Percentiles rank a stretch among this genome's conserved stretches.
Evolutionary conservation across 352 stramenopile genomes (phyloP).

Genomic region (Phytophthora melonis): DNA sequence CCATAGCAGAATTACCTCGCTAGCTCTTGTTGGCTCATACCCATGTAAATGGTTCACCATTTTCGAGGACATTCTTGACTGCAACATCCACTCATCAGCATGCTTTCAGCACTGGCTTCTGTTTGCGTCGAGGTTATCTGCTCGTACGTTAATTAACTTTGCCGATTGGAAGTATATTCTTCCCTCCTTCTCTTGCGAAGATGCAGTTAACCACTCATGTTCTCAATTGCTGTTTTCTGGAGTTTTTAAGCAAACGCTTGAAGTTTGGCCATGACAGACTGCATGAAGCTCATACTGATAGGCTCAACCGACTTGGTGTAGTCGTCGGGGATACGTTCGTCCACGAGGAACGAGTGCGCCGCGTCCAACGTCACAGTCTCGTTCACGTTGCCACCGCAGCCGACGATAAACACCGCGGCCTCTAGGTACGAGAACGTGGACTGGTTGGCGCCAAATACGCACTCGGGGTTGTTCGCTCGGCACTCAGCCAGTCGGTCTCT

Average conservation of each 20-base stretch:
- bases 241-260: background rate
- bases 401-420: constrained; percentile 40
- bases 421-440: constrained; percentile 36
- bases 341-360: constrained; percentile 38
- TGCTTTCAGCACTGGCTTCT: too few species aligned
- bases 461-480: constrained; percentile 42
- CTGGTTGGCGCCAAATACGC: constrained; percentile 31
- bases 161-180: too few species aligned
- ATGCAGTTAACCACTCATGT: too few species aligned
- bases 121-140: too few species aligned
- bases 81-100: too few species aligned
- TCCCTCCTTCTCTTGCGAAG: too few species aligned
- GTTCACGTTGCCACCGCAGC: constrained; percentile 42
- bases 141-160: too few species aligned
- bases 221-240: background rate
- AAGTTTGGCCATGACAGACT: constrained; percentile 39
- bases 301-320: constrained; percentile 29
- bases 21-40: too few species aligned
- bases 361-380: constrained; percentile 39
- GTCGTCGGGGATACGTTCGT: constrained; percentile 46
- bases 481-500: constrained; percentile 37
- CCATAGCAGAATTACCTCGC: too few species aligned
- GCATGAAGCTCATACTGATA: constrained; percentile 37
- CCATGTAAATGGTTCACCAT: too few species aligned
- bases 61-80: too few species aligned